Base-by-base conservation (phyloP, 768 basidiomycete genomes). In the Tulasnella sp. region DNA sequence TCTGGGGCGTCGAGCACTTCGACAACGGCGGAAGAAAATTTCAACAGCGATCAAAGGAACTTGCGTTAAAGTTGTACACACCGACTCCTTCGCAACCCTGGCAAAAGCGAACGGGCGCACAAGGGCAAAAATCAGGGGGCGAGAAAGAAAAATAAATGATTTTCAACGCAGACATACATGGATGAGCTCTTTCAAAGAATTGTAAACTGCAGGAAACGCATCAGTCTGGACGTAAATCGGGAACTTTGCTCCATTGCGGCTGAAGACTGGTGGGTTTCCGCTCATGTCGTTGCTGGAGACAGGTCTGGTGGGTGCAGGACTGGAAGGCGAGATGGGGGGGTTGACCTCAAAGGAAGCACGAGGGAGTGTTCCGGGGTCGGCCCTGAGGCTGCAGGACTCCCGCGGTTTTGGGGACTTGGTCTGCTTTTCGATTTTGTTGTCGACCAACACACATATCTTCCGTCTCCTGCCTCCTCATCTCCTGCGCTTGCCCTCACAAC, bases 201-300 rank as follows among this genome's bases (percentile, higher is more conserved):
- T 67, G 32, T 67, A 67, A 32, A 67, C 29, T 26, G 61, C 61
- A 5, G 61, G 61, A 35, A 29, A 67, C 3, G 61, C 29, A 35
- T 67, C 61, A 3, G 61, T 35, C 32, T 67, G 61, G 16, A 67
- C 26, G 11, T 67, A 67, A 35, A 67, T 67, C 13, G 61, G 61
- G 32, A 67, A 67, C 61, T 67, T 67, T 67, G 61, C 29, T 15
- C 61, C 61, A 67, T 67, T 67, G 32, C 61, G 61, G 13, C 61
- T 67, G 29, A 67, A 67, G 61, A 67, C 61, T 67, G 61, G 61
- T 26, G 61, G 61, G 32, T 67, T 67, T 29, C 61, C 61, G 32
- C 61, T 67, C 61, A 67, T 67, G 61, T 32, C 29, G 13, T 10
- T 7, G 40, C 6, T 40, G 40, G 40, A 40, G 40, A 40, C 40